Base-by-base conservation (phyloP, 345 rosid species). In the Abelmoschus esculentus region DNA sequence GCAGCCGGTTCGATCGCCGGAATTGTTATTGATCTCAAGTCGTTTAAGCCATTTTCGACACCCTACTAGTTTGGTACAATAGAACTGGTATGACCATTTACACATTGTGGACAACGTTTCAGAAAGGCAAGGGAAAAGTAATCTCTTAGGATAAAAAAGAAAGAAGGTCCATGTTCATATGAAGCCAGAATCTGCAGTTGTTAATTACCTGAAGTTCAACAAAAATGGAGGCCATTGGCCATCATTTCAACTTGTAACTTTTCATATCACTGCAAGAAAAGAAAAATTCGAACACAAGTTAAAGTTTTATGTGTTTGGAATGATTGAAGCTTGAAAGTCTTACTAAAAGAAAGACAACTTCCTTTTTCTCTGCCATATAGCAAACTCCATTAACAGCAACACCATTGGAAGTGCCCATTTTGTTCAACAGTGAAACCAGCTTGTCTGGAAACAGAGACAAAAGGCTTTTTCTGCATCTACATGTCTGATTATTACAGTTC, bases 1-100 rank as follows among this genome's bases (percentile, higher is more conserved):
- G 93, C 91, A 0, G 89, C 88, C 1, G 98, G 97, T 28, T 93
- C 98, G 0, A 69, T 91, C 64, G 97, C 89, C 13, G 97, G 96
- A 18, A 76, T 91, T 62, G 47, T 81, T 67, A 67, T 29, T 49
- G 91, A 86, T 73, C 90, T 91, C 61, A 82, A 91, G 81, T 22
- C 78, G 29, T 86, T 79, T 72, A 93, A 85, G 77, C 96, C 96
- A n/a, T 93, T 93, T 80, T 52, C 72, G 29, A 68, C 89, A 5
- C 50, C 68, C 59, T 78, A 87, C 74, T 87, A 67, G 38, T 70
- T 58, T 42, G 28, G 58, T 18, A 28, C 31, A 58, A 59, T 59
- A 19, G 49, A 68, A 3, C 46, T 17, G 59, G 46, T 67, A 6
- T 50, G 19, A 9, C 1, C 46, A 15, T 49, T 54, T 40, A 31